Evolutionary conservation across 345 rosid species (phyloP).

Genomic region (Syzygium aqueum): DNA sequence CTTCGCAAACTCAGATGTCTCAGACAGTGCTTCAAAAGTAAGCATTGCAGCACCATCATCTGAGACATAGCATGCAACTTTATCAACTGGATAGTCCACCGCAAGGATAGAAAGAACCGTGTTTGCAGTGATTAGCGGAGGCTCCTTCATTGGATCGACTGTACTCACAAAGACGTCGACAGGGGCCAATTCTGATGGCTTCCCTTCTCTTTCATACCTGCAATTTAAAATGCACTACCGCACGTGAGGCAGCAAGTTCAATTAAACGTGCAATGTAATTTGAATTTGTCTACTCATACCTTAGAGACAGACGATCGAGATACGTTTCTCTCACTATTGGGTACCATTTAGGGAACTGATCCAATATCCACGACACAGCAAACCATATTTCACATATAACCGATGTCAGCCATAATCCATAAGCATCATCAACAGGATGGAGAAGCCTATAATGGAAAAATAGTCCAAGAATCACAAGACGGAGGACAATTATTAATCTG

Average conservation of each 20-base stretch:
- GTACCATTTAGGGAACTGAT: constrained; percentile 97
- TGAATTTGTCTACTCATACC: constrained; percentile 27
- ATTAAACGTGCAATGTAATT: background rate
- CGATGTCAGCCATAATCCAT: constrained; percentile 90
- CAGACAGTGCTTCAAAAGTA: constrained; percentile 96
- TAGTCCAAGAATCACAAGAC: constrained; percentile 82
- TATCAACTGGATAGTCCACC: constrained; percentile 94
- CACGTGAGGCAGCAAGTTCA: background rate
- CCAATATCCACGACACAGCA: constrained; percentile 95
- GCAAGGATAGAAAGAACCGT: constrained; percentile 96
- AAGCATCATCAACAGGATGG: constrained; percentile 87
- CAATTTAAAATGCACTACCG: background rate
- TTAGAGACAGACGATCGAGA: constrained; percentile 84
- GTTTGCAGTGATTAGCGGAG: constrained; percentile 96
- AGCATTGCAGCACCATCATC: constrained; percentile 99
- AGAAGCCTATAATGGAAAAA: constrained; percentile 92
- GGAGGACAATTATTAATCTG: constrained; percentile 70
- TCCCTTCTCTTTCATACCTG: constrained; percentile 98
- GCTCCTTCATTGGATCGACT: constrained; percentile 97
- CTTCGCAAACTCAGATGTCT: constrained; percentile 94
- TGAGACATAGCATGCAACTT: constrained; percentile 92
- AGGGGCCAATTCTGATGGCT: constrained; percentile 71
- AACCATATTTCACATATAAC: constrained; percentile 99
- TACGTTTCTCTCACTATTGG: constrained; percentile 91
- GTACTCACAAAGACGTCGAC: constrained; percentile 91